Evolutionary conservation across 169 alveolate species (phyloP).

Genomic region (Plasmodium berghei): DNA sequence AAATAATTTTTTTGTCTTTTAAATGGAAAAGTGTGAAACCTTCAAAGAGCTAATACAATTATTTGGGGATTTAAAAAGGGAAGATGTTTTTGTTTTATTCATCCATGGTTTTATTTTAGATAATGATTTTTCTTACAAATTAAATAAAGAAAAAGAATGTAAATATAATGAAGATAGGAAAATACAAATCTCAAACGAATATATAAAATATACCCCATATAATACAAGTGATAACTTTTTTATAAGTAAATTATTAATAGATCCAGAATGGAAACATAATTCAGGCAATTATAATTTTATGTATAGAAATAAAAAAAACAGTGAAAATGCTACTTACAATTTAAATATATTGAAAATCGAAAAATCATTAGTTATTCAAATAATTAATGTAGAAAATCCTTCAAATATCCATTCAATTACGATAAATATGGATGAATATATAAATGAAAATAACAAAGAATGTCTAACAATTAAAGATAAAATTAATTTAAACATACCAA

Average conservation of each 20-base stretch:
- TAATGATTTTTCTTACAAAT: slow-evolving; percentile 21
- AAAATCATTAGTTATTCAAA: slow-evolving; percentile 53
- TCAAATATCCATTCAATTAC: slow-evolving; percentile 43
- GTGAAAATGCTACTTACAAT: slow-evolving; percentile 21
- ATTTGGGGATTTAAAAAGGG: slow-evolving; percentile 36
- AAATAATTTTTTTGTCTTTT: background rate
- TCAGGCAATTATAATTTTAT: slow-evolving; percentile 47
- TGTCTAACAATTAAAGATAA: slow-evolving; percentile 2
- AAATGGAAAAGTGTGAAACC: slow-evolving; percentile 35
- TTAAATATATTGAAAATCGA: slow-evolving; percentile 63
- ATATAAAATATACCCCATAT: slow-evolving; percentile 49
- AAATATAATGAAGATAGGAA: slow-evolving; percentile 12
- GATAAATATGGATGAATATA: slow-evolving; percentile 35
- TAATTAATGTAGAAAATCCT: slow-evolving; percentile 43
- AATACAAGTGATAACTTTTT: slow-evolving; percentile 6
- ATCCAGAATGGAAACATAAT: slow-evolving; percentile 68
- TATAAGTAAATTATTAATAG: slow-evolving; percentile 59
- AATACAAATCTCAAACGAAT: slow-evolving; percentile 22
- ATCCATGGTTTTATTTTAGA: slow-evolving; percentile 59
- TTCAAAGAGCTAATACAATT: slow-evolving; percentile 37
- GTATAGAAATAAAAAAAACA: slow-evolving; percentile 14
- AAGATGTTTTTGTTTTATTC: slow-evolving; percentile 42
- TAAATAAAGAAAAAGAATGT: slow-evolving; percentile 21
- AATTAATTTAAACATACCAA: slow-evolving; percentile 8
- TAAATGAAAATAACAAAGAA: slow-evolving; percentile 11